phyloP scores from a whole-genome alignment of 768 basidiomycete species.

The Hirschioporus abietinus region DNA sequence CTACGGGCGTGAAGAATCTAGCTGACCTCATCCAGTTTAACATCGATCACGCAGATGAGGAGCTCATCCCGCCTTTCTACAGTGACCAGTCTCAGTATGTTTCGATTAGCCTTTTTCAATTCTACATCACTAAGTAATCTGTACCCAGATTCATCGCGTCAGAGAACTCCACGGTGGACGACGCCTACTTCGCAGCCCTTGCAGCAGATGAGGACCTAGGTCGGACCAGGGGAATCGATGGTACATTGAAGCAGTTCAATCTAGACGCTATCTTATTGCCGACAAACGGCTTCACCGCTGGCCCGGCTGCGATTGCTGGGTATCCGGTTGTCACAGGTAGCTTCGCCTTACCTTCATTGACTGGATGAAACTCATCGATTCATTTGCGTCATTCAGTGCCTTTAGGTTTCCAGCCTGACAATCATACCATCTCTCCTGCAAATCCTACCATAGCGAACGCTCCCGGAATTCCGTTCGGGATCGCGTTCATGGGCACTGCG shows the following conservation, averaged over 20 bases:
- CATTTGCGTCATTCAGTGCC: slow-evolving; percentile 22
- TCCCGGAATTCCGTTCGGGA: slow-evolving; percentile 36
- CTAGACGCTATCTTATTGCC: slow-evolving; percentile 53
- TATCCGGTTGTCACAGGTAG: slow-evolving; percentile 32
- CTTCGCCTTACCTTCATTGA: background rate
- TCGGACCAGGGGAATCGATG: slow-evolving; percentile 49
- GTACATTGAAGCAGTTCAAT: slow-evolving; percentile 36
- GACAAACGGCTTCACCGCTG: slow-evolving; percentile 13
- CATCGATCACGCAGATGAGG: slow-evolving; percentile 43
- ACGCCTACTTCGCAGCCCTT: slow-evolving; percentile 37
- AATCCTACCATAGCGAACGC: slow-evolving; percentile 25
- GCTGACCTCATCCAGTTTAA: slow-evolving; percentile 58
- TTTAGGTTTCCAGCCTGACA: slow-evolving; percentile 34
- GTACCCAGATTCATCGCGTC: slow-evolving; percentile 9
- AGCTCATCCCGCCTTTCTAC: slow-evolving; percentile 33
- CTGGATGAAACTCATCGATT: background rate
- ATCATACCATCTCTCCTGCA: slow-evolving; percentile 26
- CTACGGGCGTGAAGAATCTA: slow-evolving; percentile 49
- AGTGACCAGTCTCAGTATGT: slow-evolving; percentile 31
- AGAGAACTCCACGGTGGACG: slow-evolving; percentile 8
- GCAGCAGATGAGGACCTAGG: slow-evolving; percentile 42
- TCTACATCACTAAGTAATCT: background rate
- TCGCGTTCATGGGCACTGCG: slow-evolving; percentile 40
- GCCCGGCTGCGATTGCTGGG: slow-evolving; percentile 28
- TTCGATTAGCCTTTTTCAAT: background rate